Percentiles rank a stretch among this genome's conserved stretches.
Evolutionary conservation across 2,329 filamentous ascomycete species (phyloP).

Genomic region (Apiospora arundinis): DNA sequence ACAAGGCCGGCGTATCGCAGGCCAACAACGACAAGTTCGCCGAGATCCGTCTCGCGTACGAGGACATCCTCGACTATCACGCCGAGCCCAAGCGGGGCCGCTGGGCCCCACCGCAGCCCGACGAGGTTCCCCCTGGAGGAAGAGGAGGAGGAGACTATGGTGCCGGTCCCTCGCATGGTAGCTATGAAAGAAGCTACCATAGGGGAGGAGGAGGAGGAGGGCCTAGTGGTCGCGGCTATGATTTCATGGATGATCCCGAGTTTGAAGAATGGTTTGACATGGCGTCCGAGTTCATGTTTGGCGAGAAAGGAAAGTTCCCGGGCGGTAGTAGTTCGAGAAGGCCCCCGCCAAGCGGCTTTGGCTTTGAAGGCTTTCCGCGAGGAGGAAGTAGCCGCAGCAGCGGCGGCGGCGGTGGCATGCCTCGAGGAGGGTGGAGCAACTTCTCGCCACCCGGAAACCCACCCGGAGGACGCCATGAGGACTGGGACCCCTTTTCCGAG

Average conservation of each 20-base stretch:
- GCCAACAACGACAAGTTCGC: conserved; percentile 11
- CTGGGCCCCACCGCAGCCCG: background rate
- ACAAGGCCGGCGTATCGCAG: background rate
- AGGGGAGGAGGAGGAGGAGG: background rate
- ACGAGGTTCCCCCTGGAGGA: background rate
- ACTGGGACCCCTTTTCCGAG: background rate
- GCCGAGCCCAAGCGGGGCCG: background rate
- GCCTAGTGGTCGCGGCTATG: background rate
- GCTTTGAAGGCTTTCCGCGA: background rate
- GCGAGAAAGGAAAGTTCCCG: background rate
- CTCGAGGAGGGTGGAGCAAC: background rate
- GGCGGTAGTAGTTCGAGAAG: background rate
- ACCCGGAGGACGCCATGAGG: background rate
- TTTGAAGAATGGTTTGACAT: background rate
- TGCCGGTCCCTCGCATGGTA: background rate
- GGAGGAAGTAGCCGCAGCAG: background rate
- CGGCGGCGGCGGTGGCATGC: background rate
- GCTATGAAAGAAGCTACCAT: background rate
- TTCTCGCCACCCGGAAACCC: background rate
- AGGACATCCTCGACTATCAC: background rate
- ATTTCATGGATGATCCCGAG: background rate
- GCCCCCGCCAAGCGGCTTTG: background rate
- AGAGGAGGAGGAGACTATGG: no score
- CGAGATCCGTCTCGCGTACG: background rate
- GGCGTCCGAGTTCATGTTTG: background rate